Conservation (phyloP, 768 basidiomycete species). For the Leucosporidium creatinivorum region DNA sequence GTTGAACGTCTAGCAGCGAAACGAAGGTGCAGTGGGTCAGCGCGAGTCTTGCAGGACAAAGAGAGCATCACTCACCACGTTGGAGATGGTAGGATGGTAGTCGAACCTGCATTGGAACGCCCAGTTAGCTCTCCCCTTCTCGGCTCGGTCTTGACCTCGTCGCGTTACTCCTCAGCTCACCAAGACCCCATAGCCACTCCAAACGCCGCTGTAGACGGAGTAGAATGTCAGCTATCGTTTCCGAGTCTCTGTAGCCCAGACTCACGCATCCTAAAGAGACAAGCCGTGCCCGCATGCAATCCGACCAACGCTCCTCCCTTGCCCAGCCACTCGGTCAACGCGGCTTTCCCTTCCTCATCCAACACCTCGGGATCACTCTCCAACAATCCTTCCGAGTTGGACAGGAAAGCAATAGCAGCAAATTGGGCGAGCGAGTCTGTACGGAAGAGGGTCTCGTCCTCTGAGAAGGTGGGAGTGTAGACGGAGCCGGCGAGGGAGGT, state of each 20-base stretch:
- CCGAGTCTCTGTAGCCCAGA: too few relatives aligned
- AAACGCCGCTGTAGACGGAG: constrained; percentile 29
- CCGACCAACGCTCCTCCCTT: constrained; percentile 42
- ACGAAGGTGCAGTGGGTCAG: not conserved
- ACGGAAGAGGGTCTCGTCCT: constrained; percentile 40
- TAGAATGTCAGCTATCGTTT: too few relatives aligned
- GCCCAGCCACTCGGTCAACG: constrained; percentile 40
- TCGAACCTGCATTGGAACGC: constrained; percentile 39
- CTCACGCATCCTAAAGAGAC: constrained; percentile 37
- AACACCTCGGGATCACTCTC: constrained; percentile 34
- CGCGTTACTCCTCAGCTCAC: not conserved
- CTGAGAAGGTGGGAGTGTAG: constrained; percentile 40
- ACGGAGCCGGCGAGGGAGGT: constrained; percentile 31
- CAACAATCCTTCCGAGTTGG: constrained; percentile 38
- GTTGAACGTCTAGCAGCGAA: constrained; percentile 39
- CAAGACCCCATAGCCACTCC: constrained; percentile 39
- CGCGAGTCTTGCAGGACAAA: not conserved
- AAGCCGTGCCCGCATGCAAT: constrained; percentile 42
- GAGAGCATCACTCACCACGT: constrained; percentile 37
- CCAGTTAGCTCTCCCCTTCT: not conserved
- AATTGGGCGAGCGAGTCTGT: constrained; percentile 34
- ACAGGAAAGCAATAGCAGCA: constrained; percentile 43
- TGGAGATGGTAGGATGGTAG: constrained; percentile 43
- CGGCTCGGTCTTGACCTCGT: not conserved
- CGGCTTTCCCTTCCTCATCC: constrained; percentile 37